Evolutionary conservation across 148 eudicot species (phyloP).

Genomic region (Rhododendron molle): DNA sequence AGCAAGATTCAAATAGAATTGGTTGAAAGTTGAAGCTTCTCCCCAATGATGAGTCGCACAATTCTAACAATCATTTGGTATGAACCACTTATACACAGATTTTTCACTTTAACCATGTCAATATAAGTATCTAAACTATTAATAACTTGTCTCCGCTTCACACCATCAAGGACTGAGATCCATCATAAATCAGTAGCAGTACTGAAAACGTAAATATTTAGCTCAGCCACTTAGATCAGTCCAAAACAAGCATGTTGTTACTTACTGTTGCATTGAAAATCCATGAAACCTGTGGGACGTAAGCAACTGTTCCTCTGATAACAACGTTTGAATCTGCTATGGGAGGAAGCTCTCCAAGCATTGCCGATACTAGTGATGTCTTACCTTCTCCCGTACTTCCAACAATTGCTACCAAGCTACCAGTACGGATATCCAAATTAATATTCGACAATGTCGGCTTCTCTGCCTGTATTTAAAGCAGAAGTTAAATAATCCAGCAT

Average conservation of each 20-base stretch:
- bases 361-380: slow-evolving; percentile 90
- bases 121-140: background rate
- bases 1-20: background rate
- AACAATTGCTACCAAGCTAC: slow-evolving; percentile 89
- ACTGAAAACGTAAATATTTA: background rate
- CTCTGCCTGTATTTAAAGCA: slow-evolving; percentile 49
- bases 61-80: background rate
- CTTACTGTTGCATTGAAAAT: slow-evolving; percentile 97
- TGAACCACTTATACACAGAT: background rate
- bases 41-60: background rate
- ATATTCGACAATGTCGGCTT: slow-evolving; percentile 68
- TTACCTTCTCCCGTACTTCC: slow-evolving; percentile 99
- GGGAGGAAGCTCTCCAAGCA: slow-evolving; percentile 95
- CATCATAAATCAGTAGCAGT: background rate
- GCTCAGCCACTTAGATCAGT: background rate
- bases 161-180: background rate
- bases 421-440: slow-evolving; percentile 71
- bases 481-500: background rate
- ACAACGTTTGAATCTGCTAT: slow-evolving; percentile 51
- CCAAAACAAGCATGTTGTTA: slow-evolving; percentile 9
- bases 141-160: background rate
- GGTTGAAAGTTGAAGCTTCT: background rate
- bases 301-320: slow-evolving; percentile 83
- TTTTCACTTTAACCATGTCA: background rate
- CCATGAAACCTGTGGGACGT: slow-evolving; percentile 98